phyloP scores from a whole-genome alignment of 805 yeast species.

The Monosporozyma aerobia region DNA sequence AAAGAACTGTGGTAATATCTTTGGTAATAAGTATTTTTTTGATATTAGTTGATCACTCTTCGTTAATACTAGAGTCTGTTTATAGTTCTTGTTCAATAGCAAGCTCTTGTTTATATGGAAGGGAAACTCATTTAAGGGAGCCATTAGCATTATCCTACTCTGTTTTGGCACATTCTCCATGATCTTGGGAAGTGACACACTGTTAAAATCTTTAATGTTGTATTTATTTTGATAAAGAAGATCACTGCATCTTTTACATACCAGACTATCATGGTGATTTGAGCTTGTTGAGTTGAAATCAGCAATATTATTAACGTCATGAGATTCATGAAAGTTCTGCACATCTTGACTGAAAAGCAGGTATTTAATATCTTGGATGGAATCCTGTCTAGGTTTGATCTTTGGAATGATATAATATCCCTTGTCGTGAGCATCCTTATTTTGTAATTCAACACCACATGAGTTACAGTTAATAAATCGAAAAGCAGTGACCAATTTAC shows the following conservation, averaged over 20 bases:
- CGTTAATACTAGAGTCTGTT: slow-evolving; percentile 17
- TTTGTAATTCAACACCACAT: slow-evolving; percentile 51
- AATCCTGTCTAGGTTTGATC: slow-evolving; percentile 9
- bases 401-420: slow-evolving; percentile 36
- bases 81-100: slow-evolving; percentile 9
- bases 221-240: slow-evolving; percentile 38
- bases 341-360: slow-evolving; percentile 25
- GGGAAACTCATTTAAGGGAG: slow-evolving; percentile 69
- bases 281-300: not conserved
- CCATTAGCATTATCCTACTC: slow-evolving; percentile 47
- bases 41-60: slow-evolving; percentile 28
- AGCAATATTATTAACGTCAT: not conserved
- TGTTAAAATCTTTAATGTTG: slow-evolving; percentile 29
- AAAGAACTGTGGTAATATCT: slow-evolving; percentile 26
- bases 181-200: slow-evolving; percentile 25
- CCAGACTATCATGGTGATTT: slow-evolving; percentile 14
- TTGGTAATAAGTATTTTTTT: slow-evolving; percentile 13
- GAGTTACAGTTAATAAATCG: slow-evolving; percentile 35
- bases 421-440: slow-evolving; percentile 24
- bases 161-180: slow-evolving; percentile 32
- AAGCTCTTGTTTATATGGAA: slow-evolving; percentile 36
- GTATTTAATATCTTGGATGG: slow-evolving; percentile 21
- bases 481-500: not conserved
- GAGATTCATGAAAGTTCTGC: slow-evolving; percentile 16
- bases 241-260: slow-evolving; percentile 51